phyloP scores from a whole-genome alignment of 2,329 filamentous ascomycete species.

The Venturia pyrina region DNA sequence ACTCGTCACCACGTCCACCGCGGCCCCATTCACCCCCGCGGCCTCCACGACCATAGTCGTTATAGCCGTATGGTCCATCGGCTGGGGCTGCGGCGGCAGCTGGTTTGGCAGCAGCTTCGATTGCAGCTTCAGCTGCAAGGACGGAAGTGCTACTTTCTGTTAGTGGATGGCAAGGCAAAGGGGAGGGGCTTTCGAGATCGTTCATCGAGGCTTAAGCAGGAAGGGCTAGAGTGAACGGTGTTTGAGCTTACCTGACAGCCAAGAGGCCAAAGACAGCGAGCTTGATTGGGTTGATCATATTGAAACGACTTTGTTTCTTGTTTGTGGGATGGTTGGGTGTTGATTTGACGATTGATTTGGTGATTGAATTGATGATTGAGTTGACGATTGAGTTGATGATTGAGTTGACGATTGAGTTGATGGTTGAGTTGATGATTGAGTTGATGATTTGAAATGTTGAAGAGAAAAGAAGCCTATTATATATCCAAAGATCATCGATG shows the following conservation, averaged over 20 bases:
- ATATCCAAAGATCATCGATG: neutral
- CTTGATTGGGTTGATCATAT: constrained; percentile 1
- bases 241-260: constrained; percentile 1
- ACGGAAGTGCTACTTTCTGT: neutral
- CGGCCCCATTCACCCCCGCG: no score
- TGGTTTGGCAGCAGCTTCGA: neutral
- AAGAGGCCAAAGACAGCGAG: neutral
- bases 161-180: no score
- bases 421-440: no score
- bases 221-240: no score
- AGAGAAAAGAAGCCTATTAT: neutral
- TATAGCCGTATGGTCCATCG: neutral
- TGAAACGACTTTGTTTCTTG: neutral
- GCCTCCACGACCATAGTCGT: no score
- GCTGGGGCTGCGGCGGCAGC: neutral
- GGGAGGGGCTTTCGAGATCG: no score
- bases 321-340: neutral
- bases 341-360: no score
- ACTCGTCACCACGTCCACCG: no score
- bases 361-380: no score
- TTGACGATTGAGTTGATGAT: no score
- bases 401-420: no score
- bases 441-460: neutral
- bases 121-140: neutral
- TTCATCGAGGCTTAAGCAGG: neutral